phyloP scores from a whole-genome alignment of 257 asterid genomes.

The Solanum paucissectum region DNA sequence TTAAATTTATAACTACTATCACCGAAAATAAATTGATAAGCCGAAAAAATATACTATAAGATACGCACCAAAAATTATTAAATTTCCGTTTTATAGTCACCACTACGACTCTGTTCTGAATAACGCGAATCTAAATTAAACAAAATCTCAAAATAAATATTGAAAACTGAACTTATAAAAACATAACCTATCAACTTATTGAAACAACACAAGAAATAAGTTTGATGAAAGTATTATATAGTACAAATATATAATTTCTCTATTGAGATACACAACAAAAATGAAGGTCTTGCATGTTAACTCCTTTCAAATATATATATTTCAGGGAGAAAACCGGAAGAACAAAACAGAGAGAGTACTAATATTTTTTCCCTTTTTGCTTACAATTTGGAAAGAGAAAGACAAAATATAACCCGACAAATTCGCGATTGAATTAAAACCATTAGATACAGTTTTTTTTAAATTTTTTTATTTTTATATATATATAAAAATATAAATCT shows the following conservation, averaged over 20 bases:
- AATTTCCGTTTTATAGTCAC: not conserved
- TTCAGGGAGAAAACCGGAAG: not conserved
- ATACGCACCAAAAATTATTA: not conserved
- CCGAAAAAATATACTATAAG: too few species aligned
- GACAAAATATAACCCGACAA: not conserved
- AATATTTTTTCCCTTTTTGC: not conserved
- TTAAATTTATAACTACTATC: not conserved
- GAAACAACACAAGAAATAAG: not conserved
- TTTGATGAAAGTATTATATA: not conserved
- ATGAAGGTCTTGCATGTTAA: not conserved
- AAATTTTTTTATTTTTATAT: not conserved
- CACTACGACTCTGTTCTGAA: too few species aligned
- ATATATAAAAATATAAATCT: not conserved
- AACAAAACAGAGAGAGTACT: not conserved
- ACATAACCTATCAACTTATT: not conserved
- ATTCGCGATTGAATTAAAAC: not conserved
- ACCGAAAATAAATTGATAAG: too few species aligned
- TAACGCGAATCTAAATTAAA: rapidly evolving
- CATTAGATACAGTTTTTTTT: not conserved
- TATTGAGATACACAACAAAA: not conserved
- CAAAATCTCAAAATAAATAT: not conserved
- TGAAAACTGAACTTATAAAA: not conserved
- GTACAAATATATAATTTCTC: not conserved
- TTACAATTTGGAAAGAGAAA: not conserved
- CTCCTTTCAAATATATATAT: not conserved